phyloP scores from a whole-genome alignment of 768 basidiomycete species.

The Boletus huronensis region DNA sequence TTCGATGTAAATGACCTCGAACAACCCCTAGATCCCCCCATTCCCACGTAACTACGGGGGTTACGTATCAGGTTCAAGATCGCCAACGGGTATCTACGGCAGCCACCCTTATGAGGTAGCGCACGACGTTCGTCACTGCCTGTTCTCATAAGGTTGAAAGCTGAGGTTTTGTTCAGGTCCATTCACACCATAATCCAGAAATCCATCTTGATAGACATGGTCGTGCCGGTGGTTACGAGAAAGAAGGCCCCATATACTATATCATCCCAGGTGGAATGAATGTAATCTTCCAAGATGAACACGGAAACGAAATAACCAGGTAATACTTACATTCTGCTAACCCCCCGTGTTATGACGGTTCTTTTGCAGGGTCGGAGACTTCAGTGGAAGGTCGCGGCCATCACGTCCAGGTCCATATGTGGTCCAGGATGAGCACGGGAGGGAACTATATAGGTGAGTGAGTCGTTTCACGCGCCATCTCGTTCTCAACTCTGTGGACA shows the following conservation, averaged over 20 bases:
- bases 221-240: slow-evolving; percentile 15
- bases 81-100: slow-evolving; percentile 32
- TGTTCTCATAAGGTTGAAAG: neutral
- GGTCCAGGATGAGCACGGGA: slow-evolving; percentile 59
- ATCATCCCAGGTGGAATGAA: slow-evolving; percentile 63
- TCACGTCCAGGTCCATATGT: slow-evolving; percentile 42
- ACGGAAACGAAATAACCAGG: slow-evolving; percentile 64
- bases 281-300: slow-evolving; percentile 65
- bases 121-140: slow-evolving; percentile 10
- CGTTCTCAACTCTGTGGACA: slow-evolving; percentile 8
- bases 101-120: slow-evolving; percentile 19
- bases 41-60: slow-evolving; percentile 24
- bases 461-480: neutral
- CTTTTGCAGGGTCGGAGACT: slow-evolving; percentile 49
- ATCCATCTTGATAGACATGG: slow-evolving; percentile 21
- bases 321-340: slow-evolving; percentile 19
- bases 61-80: slow-evolving; percentile 16
- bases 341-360: neutral
- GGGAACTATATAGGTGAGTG: slow-evolving; percentile 53
- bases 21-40: slow-evolving; percentile 26
- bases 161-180: slow-evolving; percentile 19
- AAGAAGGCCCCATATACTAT: slow-evolving; percentile 44
- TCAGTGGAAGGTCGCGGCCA: slow-evolving; percentile 30
- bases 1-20: neutral
- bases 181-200: slow-evolving; percentile 27